Evolutionary conservation across 2,329 filamentous ascomycete species (phyloP).

Genomic region (Drechmeria coniospora): DNA sequence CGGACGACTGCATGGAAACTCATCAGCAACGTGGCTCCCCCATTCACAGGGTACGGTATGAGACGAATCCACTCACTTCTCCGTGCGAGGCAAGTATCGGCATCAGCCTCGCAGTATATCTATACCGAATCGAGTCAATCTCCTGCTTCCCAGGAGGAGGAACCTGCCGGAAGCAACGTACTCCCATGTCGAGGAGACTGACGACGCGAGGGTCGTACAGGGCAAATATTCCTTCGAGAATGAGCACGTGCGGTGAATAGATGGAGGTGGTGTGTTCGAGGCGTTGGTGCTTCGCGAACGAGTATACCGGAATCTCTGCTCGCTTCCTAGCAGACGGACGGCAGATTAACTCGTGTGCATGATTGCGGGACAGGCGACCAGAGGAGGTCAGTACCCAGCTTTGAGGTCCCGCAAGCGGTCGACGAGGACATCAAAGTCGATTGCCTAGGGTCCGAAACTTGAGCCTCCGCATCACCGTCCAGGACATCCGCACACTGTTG

Average conservation of each 20-base stretch:
- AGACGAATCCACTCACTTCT: slow-evolving; percentile 43
- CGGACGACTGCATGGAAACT: slow-evolving; percentile 49
- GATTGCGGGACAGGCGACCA: not conserved
- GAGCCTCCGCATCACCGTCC: not conserved
- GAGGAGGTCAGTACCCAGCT: slow-evolving; percentile 52
- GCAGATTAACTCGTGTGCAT: not conserved
- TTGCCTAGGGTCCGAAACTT: slow-evolving; percentile 38
- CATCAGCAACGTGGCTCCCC: too few relatives aligned
- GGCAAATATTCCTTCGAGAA: slow-evolving; percentile 91
- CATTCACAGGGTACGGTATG: not conserved
- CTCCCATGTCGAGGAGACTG: slow-evolving; percentile 80
- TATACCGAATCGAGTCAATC: too few relatives aligned
- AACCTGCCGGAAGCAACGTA: slow-evolving; percentile 18
- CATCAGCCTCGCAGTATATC: slow-evolving; percentile 95
- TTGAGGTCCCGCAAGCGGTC: slow-evolving; percentile 72
- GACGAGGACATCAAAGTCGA: slow-evolving; percentile 85
- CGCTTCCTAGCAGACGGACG: slow-evolving; percentile 43
- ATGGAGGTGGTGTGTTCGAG: slow-evolving; percentile 68
- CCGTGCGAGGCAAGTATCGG: slow-evolving; percentile 81
- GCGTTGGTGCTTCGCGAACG: slow-evolving; percentile 80
- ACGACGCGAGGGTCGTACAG: slow-evolving; percentile 76
- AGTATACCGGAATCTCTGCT: slow-evolving; percentile 87
- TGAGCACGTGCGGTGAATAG: slow-evolving; percentile 90
- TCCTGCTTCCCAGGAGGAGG: not conserved
- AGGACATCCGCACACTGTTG: not conserved